Base-by-base conservation (phyloP, 2,329 filamentous ascomycete genomes). In the Fusarium camptoceras region DNA sequence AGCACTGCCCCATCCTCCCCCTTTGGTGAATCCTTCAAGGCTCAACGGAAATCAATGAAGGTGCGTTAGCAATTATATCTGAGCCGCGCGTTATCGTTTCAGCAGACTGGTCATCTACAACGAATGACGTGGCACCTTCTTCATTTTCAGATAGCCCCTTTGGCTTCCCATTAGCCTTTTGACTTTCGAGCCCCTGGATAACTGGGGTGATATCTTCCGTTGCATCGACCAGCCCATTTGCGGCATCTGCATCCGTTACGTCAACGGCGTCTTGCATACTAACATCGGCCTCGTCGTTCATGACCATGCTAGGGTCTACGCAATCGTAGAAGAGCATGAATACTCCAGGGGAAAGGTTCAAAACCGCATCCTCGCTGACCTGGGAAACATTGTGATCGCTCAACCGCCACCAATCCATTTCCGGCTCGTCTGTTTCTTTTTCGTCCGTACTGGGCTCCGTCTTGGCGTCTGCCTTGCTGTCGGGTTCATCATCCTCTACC, bases 321-420 rank as follows among this genome's bases (percentile, higher is more conserved):
- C 88, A 88, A 77, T 99, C 95, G 78, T 98, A 99, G 78, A 98
- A 98, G 2, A 98, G 86, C 95, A 99, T 98, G 77, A 98, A 98
- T 1, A 94, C 95, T 3, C 93, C 94, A 0, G 79, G 77, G 0
- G 90, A 90, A 72, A 97, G 91, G 4, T 85, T 86, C 53, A 96
- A 82, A 1, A 97, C 92, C 28, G 87, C 86, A 14, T 90, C 86
- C 77, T 97, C 93, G 22, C 87, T 87, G 25, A 94, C 91, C 69
- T 88, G 85, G 65, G 85, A 88, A 10, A 98, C 94, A 67, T 92
- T 90, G 64, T 97, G 93, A 75, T 98, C 95, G 78, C 95, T 98
- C 28, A 98, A 85, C 18, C 92, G 87, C 91, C 94, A 99, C 96
- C 96, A 98, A 63, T 88, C 87, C 69, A 87, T 83, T 16, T 83